phyloP scores from a whole-genome alignment of 352 stramenopile genomes.

The Phytophthora megakarya region DNA sequence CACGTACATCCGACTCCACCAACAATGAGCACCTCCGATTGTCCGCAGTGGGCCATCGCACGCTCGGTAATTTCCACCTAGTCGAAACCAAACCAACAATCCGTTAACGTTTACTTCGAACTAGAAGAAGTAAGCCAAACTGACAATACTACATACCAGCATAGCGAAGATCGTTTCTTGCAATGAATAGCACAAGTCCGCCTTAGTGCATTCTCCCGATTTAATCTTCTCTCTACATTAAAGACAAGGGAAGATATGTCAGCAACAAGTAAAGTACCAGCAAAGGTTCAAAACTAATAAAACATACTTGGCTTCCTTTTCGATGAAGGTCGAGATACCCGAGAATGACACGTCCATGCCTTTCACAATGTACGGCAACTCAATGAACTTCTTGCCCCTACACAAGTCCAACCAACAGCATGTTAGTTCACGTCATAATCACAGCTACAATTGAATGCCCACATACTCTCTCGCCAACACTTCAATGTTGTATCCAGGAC shows the following conservation, averaged over 20 bases:
- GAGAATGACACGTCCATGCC: conserved; percentile 99
- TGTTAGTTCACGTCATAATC: background rate
- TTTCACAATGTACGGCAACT: conserved; percentile 98
- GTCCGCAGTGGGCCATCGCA: conserved; percentile 98
- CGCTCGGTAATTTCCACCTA: conserved; percentile 99
- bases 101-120: background rate
- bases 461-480: conserved; percentile 93
- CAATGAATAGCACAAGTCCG: conserved; percentile 98
- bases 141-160: conserved; percentile 70
- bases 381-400: conserved; percentile 91
- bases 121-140: background rate
- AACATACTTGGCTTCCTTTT: conserved; percentile 90
- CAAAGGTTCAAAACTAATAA: background rate
- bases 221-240: conserved; percentile 74
- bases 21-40: conserved; percentile 98
- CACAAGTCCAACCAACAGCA: too few species aligned
- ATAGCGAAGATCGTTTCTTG: conserved; percentile 99
- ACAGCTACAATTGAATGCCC: background rate
- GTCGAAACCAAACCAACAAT: background rate
- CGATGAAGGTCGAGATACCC: conserved; percentile 97
- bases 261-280: background rate
- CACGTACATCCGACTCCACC: conserved; percentile 98
- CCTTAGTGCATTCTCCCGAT: conserved; percentile 91
- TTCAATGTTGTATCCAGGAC: conserved; percentile 99
- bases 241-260: background rate